Evolutionary conservation across 2,329 filamentous ascomycete genomes (phyloP), one percentile per base, ranked within the genome.

Genomic region (Hypomyces perniciosus): DNA sequence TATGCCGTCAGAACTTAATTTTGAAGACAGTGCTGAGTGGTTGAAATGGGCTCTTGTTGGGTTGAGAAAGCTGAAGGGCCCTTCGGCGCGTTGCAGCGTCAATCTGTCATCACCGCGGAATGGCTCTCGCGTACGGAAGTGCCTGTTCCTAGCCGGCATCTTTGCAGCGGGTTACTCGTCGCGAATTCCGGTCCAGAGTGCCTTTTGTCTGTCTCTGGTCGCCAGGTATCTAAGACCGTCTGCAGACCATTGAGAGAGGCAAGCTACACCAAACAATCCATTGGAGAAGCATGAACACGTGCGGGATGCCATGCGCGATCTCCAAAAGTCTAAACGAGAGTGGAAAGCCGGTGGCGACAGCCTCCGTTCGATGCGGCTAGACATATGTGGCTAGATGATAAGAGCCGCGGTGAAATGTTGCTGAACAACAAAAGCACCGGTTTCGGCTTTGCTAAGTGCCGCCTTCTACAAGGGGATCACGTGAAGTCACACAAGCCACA

Each of bases 1-100:
- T n/a, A n/a, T n/a, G 10, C 39, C 34, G 44, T 43, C 35, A 5
- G 43, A n/a, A 5, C 39, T 5, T 30, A 40, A 20, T 20, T 27
- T 28, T 4, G 52, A 6, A 26, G 7, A 13, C 8, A 52, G 39
- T 33, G 8, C 37, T 3, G 44, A 31, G 33, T 52, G 52, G 13
- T 45, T 13, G 30, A 54, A 54, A 38, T 52, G 52, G 5, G 52
- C 52, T 38, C 52, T 42, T 13, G 52, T 54, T 29, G 52, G 52
- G 13, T 54, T 54, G 31, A 54, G 41, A 33, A 46, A 54, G 30
- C 49, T 5, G 33, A 52, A 52, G 1, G 52, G 49, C 28, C 52
- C 52, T 30, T 54, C 49, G 20, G 44, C 45, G 49, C 28, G 49
- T 5, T 46, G 48, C 40, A 52, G 45, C 5, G 52, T 52, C 42